Base-by-base conservation (phyloP, 352 stramenopile genomes). In the Achlya hypogyna region DNA sequence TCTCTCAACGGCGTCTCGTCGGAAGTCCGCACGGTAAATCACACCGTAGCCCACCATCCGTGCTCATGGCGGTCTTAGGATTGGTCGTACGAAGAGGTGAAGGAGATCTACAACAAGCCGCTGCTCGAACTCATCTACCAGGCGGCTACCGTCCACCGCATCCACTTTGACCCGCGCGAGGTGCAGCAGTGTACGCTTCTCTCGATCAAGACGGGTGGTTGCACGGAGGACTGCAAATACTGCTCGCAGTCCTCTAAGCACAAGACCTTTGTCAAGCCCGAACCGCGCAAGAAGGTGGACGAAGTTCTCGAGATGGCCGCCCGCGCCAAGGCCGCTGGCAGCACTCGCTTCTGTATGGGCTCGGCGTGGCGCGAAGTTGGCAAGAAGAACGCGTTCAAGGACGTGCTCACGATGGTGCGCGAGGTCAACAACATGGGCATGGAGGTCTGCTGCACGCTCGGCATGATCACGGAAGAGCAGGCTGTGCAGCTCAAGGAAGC, bases 251-350 rank as follows among this genome's bases (percentile, higher is more conserved):
- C 88, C 40, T 91, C 91, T 63, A 85, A 85, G 47, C 88, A 99
- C 80, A 98, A 98, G 78, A 99, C 96, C n/a, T 98, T 98, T 75
- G 96, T 99, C 72, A 98, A 98, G 81, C 95, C 96, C 0, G 98
- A 97, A 42, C 94, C 93, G 14, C 97, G 90, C 34, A 98, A 98
- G 80, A 98, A 98, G 78, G 86, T 98, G 23, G 81, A 98, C 56
- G 95, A 98, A 72, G 96, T 99, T 34, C 75, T 98, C 45, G 91
- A 97, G 71, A 97, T 97, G 69, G 96, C 96, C 5, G 78, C 79
- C 28, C 79, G 94, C 12, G 96, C 96, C 58, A 99, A 99, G 75
- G 92, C 93, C 5, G 96, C 96, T 0, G 96, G 96, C 40, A 98
- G 87, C 63, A 98, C 96, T 40, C 89, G 95, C 52, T 99, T 99